Evolutionary conservation across 2,329 filamentous ascomycete genomes (phyloP), one percentile per base, ranked within the genome.

Genomic region (Nemania sp.): DNA sequence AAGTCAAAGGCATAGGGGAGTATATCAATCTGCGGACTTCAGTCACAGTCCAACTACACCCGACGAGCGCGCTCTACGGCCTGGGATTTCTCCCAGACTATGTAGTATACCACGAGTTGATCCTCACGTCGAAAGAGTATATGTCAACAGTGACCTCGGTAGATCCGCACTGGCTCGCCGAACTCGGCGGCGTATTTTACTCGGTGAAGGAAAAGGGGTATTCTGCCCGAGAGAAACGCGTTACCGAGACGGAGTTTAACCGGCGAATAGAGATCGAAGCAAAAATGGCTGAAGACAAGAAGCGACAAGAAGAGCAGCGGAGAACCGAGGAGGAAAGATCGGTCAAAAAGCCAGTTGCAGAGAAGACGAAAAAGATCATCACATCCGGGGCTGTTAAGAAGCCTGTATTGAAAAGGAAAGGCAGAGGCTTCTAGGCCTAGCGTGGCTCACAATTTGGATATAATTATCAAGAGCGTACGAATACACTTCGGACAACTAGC

Each of bases 121-220:
- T 99, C 69, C 86, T 99, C 62, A 99, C 95, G 0, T 91, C 89
- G 59, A 97, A 97, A 74, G 95, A 98, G 74, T 99, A 98, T 79
- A 97, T 99, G 87, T 96, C 91, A 2, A 97, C 92, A 4, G 95
- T 99, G 10, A 99, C 95, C 4, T 87, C 92, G 1, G 95, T 99
- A 1, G 95, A 99, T 74, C 94, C 95, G 54, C 92, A 96, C 73
- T 99, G 95, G 95, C 85, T 99, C 42, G 95, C 95, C 6, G 95
- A 99, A 73, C 81, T 99, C 5, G 95, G 96, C 35, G 95, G 93
- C 1, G 95, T 99, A 0, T 99, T 99, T 76, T 99, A 98, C 76
- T 95, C 90, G 1, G 85, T 99, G 72, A 97, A 97, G 78, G 94
- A 98, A 77, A 99, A 99, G 77, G 95, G 94, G 1, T 99, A 96